Evolutionary conservation across 2,329 filamentous ascomycete genomes (phyloP).

Genomic region (Lasiodiplodia gonubiensis): DNA sequence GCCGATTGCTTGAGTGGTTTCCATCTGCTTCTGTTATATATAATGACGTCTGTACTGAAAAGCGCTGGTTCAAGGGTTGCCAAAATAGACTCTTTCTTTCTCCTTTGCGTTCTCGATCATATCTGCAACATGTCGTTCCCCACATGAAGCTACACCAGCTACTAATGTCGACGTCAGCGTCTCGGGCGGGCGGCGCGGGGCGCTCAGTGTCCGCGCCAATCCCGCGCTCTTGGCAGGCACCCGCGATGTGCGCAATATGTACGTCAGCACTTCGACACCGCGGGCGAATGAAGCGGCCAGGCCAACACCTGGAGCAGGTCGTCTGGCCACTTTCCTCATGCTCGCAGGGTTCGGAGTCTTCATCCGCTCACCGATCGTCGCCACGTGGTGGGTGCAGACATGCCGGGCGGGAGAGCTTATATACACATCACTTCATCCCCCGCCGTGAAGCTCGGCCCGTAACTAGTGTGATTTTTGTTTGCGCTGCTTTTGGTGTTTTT

Average conservation of each 20-base stretch:
- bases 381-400: neutral
- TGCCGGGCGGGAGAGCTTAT: neutral
- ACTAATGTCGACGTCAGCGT: neutral
- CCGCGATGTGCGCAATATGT: neutral
- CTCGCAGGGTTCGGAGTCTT: neutral
- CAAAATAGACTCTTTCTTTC: neutral
- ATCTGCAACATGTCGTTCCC: neutral
- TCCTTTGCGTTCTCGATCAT: neutral
- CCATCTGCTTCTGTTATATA: too few species aligned
- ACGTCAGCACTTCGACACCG: neutral
- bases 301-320: too few species aligned
- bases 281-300: neutral
- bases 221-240: slow-evolving; percentile 17
- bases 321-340: too few species aligned
- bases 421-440: neutral
- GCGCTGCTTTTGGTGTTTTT: neutral
- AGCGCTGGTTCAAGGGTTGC: neutral
- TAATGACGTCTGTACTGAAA: neutral
- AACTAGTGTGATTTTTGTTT: neutral
- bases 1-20: slow-evolving; percentile 25
- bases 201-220: neutral
- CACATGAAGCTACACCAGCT: neutral
- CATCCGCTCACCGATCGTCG: neutral
- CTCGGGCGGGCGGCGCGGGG: neutral
- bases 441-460: neutral